Evolutionary conservation across 2,329 filamentous ascomycete genomes (phyloP).

Genomic region (Dothideomycetidae sp.): DNA sequence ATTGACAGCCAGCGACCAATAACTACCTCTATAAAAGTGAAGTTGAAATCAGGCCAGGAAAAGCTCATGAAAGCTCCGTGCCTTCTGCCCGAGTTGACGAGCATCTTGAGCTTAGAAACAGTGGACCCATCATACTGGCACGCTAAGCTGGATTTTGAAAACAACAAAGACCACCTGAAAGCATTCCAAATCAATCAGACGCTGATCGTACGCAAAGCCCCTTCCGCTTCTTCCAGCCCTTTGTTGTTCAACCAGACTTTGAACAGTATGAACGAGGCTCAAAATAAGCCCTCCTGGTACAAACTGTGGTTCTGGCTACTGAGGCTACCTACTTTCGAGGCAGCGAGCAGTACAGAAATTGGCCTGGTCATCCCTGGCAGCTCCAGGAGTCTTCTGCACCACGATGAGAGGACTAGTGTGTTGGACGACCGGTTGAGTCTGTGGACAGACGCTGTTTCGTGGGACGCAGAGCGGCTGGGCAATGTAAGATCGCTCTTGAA

Average conservation of each 20-base stretch:
- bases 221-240: conserved; percentile 37
- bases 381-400: conserved; percentile 29
- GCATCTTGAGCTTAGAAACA: conserved; percentile 48
- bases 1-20: conserved; percentile 71
- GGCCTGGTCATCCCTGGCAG: conserved; percentile 29
- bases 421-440: conserved; percentile 63
- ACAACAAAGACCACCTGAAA: conserved; percentile 45
- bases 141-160: conserved; percentile 58
- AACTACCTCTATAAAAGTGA: conserved; percentile 28
- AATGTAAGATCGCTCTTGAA: conserved; percentile 50
- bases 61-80: conserved; percentile 35
- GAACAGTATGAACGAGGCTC: conserved; percentile 51
- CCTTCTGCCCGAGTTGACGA: conserved; percentile 48
- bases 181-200: conserved; percentile 58
- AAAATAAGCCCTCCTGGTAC: conserved; percentile 13
- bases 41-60: conserved; percentile 13
- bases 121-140: conserved; percentile 63
- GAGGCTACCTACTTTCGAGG: conserved; percentile 37
- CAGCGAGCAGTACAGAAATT: conserved; percentile 50
- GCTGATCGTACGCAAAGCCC: conserved; percentile 58
- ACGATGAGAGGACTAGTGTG: conserved; percentile 42
- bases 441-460: conserved; percentile 24
- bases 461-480: conserved; percentile 43
- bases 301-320: conserved; percentile 64
- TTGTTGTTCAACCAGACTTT: conserved; percentile 55